phyloP scores from a whole-genome alignment of 2,329 filamentous ascomycete species.

The Calonectria hongkongensis region DNA sequence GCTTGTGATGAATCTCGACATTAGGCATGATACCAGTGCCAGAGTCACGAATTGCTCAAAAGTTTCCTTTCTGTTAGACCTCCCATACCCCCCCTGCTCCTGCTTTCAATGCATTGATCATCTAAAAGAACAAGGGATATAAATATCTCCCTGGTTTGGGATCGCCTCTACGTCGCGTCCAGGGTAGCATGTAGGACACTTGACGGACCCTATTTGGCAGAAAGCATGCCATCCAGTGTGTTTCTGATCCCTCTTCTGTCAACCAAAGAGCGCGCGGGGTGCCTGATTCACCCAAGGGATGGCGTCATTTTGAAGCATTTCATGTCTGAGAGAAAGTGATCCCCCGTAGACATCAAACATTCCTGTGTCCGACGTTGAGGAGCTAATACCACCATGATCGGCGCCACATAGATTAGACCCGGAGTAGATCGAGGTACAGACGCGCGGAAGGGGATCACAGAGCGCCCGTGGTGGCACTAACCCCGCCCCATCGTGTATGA shows the following conservation, averaged over 20 bases:
- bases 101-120: not conserved
- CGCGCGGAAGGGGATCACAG: conserved; percentile 16
- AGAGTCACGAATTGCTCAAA: not conserved
- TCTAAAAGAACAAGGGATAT: conserved; percentile 3
- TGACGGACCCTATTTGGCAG: not conserved
- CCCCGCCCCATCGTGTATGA: conserved; percentile 29
- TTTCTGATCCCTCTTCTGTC: conserved; percentile 2
- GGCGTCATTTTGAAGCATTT: conserved; percentile 28
- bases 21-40: not conserved
- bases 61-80: not conserved
- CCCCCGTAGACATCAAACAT: conserved; percentile 29
- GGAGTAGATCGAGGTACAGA: conserved; percentile 26
- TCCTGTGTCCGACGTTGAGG: conserved; percentile 33
- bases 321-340: conserved; percentile 25
- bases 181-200: not conserved
- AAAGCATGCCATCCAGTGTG: not conserved
- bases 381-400: conserved; percentile 27
- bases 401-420: conserved; percentile 30
- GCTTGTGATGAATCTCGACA: not conserved
- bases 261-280: not conserved
- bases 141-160: conserved; percentile 9
- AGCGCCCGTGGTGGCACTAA: not conserved
- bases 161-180: conserved; percentile 9
- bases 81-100: not conserved
- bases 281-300: not conserved